phyloP scores from a whole-genome alignment of 2,329 filamentous ascomycete species.

The Colletotrichum sp. region DNA sequence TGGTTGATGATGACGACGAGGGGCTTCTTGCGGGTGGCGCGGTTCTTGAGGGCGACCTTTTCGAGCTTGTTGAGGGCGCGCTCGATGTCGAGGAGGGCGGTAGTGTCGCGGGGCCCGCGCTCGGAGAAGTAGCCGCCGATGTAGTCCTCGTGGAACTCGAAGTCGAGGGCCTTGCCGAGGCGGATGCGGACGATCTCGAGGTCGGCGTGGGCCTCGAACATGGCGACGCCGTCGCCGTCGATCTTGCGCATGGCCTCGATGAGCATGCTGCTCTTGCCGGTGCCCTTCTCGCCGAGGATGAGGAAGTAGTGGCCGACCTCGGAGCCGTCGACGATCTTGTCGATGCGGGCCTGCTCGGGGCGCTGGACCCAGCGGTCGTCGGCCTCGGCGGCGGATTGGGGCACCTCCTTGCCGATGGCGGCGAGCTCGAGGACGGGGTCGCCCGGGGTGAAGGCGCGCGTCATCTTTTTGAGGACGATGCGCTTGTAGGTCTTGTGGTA shows the following conservation, averaged over 20 bases:
- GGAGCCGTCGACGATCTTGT: conserved; percentile 79
- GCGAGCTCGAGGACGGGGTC: conserved; percentile 88
- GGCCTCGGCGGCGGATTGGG: conserved; percentile 44
- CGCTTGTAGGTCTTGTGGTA: conserved; percentile 90
- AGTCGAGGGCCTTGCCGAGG: conserved; percentile 92
- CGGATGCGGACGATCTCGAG: conserved; percentile 93
- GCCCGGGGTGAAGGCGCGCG: conserved; percentile 87
- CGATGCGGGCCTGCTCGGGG: conserved; percentile 80
- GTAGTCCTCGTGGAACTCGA: conserved; percentile 97
- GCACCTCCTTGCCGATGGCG: conserved; percentile 64
- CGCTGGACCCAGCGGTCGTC: conserved; percentile 80
- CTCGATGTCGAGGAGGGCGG: conserved; percentile 92
- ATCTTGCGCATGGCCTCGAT: conserved; percentile 94
- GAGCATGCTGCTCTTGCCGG: conserved; percentile 95
- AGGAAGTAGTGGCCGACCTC: conserved; percentile 86
- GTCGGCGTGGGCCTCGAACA: conserved; percentile 96
- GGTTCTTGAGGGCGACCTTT: conserved; percentile 78
- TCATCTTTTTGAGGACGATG: conserved; percentile 90
- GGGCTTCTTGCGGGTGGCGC: conserved; percentile 59
- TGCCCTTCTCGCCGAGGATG: conserved; percentile 93
- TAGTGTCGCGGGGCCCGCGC: conserved; percentile 88
- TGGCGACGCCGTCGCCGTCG: conserved; percentile 85
- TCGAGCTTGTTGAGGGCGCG: conserved; percentile 97
- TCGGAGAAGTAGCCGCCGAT: conserved; percentile 97
- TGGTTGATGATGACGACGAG: conserved; percentile 95